A percentile compares a stretch with the other conserved stretches of the same genome.
phyloP scores from a whole-genome alignment of 148 eudicot genomes.

The Fagopyrum homotropicum region DNA sequence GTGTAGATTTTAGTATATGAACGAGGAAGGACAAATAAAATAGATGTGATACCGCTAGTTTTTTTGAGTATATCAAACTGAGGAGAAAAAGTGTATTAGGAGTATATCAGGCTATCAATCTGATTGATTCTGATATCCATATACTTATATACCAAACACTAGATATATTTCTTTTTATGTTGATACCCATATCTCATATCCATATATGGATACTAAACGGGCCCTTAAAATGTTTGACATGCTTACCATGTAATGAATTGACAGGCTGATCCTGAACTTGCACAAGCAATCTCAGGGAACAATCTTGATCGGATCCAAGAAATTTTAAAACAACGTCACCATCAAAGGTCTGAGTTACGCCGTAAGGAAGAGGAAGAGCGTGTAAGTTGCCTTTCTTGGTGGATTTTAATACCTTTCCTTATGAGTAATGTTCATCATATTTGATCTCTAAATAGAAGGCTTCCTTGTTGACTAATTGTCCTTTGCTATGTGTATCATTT shows the following conservation, averaged over 20 bases:
- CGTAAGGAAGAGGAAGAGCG: constrained; percentile 65
- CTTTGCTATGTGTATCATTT: background rate
- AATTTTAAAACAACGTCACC: constrained; percentile 63
- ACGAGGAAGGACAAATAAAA: too few relatives aligned
- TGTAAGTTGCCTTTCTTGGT: constrained; percentile 35
- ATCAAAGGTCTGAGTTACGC: constrained; percentile 48
- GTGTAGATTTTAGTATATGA: too few relatives aligned
- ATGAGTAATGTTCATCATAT: background rate
- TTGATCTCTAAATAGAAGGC: background rate
- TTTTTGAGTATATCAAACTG: too few relatives aligned
- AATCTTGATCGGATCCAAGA: constrained; percentile 73
- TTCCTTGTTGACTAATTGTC: background rate
- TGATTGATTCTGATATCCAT: too few relatives aligned
- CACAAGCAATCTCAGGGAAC: constrained; percentile 74
- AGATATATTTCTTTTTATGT: too few relatives aligned
- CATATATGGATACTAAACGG: too few relatives aligned
- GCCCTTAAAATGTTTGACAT: background rate
- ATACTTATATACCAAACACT: too few relatives aligned
- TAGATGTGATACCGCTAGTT: too few relatives aligned
- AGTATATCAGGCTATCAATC: too few relatives aligned
- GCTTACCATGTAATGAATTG: constrained; percentile 15
- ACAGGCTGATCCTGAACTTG: constrained; percentile 90
- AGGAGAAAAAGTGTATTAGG: too few relatives aligned
- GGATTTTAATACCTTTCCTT: background rate
- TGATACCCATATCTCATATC: too few relatives aligned